phyloP scores from a whole-genome alignment of 306 rosid genomes.

The Cicer arietinum region DNA sequence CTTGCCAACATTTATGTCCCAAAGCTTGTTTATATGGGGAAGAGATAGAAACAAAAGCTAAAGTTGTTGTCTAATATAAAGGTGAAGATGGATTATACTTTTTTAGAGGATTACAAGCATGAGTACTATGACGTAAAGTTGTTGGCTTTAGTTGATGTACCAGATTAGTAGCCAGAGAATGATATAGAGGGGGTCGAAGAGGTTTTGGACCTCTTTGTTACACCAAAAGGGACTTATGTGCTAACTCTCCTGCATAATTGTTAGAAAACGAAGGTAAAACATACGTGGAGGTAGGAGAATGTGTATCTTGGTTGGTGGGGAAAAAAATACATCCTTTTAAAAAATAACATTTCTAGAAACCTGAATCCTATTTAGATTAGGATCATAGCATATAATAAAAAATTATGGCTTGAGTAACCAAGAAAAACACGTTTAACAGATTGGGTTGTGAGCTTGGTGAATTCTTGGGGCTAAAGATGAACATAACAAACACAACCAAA shows the following conservation, averaged over 20 bases:
- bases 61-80: conserved; percentile 5
- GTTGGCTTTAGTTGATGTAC: not conserved
- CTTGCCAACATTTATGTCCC: conserved; percentile 8
- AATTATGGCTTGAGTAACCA: too few species aligned
- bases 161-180: not conserved
- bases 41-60: not conserved
- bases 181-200: not conserved
- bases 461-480: too few species aligned
- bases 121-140: not conserved
- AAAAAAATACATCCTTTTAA: not conserved
- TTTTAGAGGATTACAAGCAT: not conserved
- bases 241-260: not conserved
- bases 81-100: not conserved
- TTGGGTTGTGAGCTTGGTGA: too few species aligned
- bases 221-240: not conserved
- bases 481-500: too few species aligned
- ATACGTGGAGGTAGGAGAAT: not conserved
- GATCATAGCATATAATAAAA: too few species aligned
- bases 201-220: not conserved
- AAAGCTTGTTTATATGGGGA: conserved; percentile 15
- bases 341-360: not conserved
- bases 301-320: not conserved
- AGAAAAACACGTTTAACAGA: too few species aligned
- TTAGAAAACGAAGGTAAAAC: not conserved
- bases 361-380: not conserved